Conservation (phyloP, 441 rosid genomes). For the Bocquillonia castaneifolia region DNA sequence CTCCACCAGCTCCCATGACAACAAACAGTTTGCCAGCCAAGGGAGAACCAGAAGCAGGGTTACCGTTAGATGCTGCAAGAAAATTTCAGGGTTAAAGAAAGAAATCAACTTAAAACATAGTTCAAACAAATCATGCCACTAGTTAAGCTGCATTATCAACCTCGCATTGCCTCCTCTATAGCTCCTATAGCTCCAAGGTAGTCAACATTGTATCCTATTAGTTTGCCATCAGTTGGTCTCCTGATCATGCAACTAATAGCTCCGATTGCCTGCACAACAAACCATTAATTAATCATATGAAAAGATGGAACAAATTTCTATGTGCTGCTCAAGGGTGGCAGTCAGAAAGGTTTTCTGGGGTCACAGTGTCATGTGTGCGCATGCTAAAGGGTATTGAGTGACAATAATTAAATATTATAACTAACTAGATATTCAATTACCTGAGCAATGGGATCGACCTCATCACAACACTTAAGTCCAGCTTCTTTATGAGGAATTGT, state of each 20-base stretch:
- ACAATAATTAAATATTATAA: not conserved
- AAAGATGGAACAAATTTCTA: not conserved
- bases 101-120: not conserved
- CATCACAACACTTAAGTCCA: slow-evolving; percentile 55
- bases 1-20: slow-evolving; percentile 65
- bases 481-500: slow-evolving; percentile 65
- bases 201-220: slow-evolving; percentile 51
- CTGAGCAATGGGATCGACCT: slow-evolving; percentile 60
- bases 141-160: slow-evolving; percentile 27
- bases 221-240: slow-evolving; percentile 49
- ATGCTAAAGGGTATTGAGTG: not conserved
- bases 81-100: not conserved
- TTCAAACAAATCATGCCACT: slow-evolving; percentile 1
- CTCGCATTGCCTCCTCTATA: slow-evolving; percentile 54
- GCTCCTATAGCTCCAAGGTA: slow-evolving; percentile 56
- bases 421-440: slow-evolving; percentile 24
- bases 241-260: slow-evolving; percentile 51
- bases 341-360: not conserved
- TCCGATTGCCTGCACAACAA: slow-evolving; percentile 39
- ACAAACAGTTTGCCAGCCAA: slow-evolving; percentile 57
- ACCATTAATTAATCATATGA: not conserved
- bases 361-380: not conserved
- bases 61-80: slow-evolving; percentile 31
- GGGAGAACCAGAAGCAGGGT: slow-evolving; percentile 35
- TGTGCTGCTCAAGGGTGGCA: not conserved